Percentiles rank a stretch among this genome's conserved stretches.
phyloP scores from a whole-genome alignment of 192 early-diverging fungal species.

The Dissophora ornata region DNA sequence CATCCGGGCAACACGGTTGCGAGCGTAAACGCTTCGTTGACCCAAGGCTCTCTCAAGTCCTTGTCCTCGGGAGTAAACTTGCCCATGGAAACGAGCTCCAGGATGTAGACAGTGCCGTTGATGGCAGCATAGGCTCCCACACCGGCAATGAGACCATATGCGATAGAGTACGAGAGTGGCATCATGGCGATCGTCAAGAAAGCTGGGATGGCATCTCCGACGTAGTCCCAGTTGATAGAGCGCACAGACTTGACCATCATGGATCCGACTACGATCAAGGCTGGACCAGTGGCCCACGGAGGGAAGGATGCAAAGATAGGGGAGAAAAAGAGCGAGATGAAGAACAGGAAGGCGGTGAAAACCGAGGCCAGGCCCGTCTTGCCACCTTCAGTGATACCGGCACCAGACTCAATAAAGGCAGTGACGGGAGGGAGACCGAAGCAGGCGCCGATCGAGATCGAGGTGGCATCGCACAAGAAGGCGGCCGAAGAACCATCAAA shows the following conservation, averaged over 20 bases:
- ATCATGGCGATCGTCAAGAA: slow-evolving; percentile 83
- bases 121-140: slow-evolving; percentile 77
- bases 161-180: slow-evolving; percentile 83
- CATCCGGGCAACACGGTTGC: slow-evolving; percentile 27
- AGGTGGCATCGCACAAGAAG: slow-evolving; percentile 78
- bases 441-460: slow-evolving; percentile 72
- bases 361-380: slow-evolving; percentile 62
- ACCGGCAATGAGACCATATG: slow-evolving; percentile 84
- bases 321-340: slow-evolving; percentile 81
- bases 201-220: slow-evolving; percentile 82
- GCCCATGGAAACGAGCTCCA: slow-evolving; percentile 66
- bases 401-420: slow-evolving; percentile 85
- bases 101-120: slow-evolving; percentile 67
- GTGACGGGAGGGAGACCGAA: slow-evolving; percentile 83
- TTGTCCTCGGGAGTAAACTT: slow-evolving; percentile 54
- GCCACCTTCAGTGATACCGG: slow-evolving; percentile 88
- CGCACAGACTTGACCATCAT: slow-evolving; percentile 80
- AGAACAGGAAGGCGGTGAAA: slow-evolving; percentile 74
- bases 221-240: slow-evolving; percentile 83
- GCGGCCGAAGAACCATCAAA: slow-evolving; percentile 83
- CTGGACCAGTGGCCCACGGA: slow-evolving; percentile 88
- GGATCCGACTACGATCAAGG: slow-evolving; percentile 79
- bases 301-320: slow-evolving; percentile 89
- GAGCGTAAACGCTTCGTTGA: slow-evolving; percentile 13
- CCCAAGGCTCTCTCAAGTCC: slow-evolving; percentile 25